Evolutionary conservation across 176 grass and related monocot species (phyloP).

Genomic region (Oropetium thomaeum): DNA sequence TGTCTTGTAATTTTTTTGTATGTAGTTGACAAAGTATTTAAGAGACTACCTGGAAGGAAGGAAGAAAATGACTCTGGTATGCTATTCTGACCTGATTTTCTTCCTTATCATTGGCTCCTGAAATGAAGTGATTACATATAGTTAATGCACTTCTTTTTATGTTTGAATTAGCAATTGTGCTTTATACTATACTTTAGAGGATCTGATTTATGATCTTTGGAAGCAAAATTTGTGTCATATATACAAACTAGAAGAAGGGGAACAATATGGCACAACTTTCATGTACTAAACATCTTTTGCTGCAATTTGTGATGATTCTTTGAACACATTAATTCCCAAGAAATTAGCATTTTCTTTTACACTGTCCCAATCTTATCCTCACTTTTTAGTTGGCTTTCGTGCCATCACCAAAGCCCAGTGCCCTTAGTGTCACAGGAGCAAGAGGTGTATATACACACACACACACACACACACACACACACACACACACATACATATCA

Average conservation of each 20-base stretch:
- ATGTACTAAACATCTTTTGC: not conserved
- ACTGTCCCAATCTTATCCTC: not conserved
- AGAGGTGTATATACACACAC: too few species aligned
- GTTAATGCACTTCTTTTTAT: not conserved
- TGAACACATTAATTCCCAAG: not conserved
- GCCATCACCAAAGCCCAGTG: too few species aligned
- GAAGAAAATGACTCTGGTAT: slow-evolving; percentile 90
- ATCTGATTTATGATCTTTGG: not conserved
- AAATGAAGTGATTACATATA: not conserved
- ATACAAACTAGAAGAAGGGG: not conserved
- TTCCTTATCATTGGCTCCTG: not conserved
- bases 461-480: too few species aligned
- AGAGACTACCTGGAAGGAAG: slow-evolving; percentile 88
- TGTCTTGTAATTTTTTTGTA: slow-evolving; percentile 25
- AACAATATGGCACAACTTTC: not conserved
- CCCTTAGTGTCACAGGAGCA: not conserved
- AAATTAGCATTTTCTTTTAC: not conserved
- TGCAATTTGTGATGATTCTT: slow-evolving; percentile 1
- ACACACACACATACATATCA: too few species aligned
- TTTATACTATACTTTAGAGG: not conserved
- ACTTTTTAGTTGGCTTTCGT: too few species aligned
- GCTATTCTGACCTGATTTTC: slow-evolving; percentile 7
- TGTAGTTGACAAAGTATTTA: slow-evolving; percentile 91
- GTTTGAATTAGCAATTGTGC: not conserved
- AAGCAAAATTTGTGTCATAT: not conserved